phyloP scores from a whole-genome alignment of 768 basidiomycete genomes.

The Mycena latifolia region DNA sequence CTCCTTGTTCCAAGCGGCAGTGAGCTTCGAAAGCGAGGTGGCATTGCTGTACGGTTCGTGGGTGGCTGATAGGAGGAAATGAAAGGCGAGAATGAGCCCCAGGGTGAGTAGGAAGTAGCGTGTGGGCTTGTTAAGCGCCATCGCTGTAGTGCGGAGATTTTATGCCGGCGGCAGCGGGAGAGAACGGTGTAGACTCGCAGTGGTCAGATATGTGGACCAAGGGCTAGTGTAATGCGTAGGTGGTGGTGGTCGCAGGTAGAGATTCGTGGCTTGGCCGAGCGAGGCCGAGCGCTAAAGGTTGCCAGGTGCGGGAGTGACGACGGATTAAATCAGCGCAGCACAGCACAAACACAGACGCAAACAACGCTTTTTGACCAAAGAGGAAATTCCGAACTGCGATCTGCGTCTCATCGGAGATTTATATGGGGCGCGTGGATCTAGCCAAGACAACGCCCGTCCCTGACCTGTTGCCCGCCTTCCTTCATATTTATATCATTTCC shows the following conservation, averaged over 20 bases:
- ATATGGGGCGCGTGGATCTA: no score
- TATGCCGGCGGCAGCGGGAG: no score
- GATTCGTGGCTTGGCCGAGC: no score
- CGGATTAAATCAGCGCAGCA: no score
- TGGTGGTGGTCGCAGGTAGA: not conserved
- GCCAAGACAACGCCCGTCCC: not conserved
- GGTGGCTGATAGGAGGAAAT: conserved; percentile 64
- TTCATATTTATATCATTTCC: no score
- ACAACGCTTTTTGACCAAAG: conserved; percentile 6
- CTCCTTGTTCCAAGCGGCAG: conserved; percentile 15
- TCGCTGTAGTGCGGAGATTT: not conserved
- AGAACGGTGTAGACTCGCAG: no score
- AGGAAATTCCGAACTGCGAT: not conserved
- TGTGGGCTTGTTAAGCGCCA: conserved; percentile 27
- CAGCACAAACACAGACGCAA: not conserved
- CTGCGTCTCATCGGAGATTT: not conserved
- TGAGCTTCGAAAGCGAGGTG: conserved; percentile 53
- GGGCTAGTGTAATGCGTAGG: not conserved
- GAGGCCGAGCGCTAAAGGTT: not conserved
- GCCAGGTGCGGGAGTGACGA: not conserved
- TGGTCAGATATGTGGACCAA: not conserved
- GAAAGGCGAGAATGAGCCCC: conserved; percentile 36
- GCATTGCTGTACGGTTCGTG: conserved; percentile 65
- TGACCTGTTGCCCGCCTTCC: no score
- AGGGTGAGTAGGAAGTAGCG: conserved; percentile 29